Conservation (phyloP, 768 basidiomycete genomes). For the Pleurotus salmoneostramineus region DNA sequence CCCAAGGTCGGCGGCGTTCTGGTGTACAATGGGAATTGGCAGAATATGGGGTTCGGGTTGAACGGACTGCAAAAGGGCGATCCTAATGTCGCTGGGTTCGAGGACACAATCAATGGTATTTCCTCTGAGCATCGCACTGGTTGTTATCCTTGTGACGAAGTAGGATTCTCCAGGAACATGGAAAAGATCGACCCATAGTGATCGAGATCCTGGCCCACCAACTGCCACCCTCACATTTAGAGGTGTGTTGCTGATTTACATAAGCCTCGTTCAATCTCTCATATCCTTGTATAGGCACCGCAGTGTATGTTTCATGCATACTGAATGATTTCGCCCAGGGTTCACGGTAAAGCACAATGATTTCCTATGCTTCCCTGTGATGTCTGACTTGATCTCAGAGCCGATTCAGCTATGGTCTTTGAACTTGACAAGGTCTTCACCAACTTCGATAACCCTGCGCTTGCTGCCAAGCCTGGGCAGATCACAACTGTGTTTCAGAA, state of each 20-base stretch:
- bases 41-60: background rate
- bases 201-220: background rate
- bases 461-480: background rate
- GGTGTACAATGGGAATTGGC: background rate
- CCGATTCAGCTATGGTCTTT: background rate
- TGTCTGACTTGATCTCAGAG: background rate
- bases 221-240: background rate
- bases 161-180: background rate
- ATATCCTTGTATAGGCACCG: background rate
- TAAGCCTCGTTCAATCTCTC: background rate
- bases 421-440: background rate
- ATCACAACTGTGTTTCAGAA: background rate
- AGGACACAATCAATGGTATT: background rate
- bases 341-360: background rate
- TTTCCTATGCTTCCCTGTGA: background rate
- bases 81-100: background rate
- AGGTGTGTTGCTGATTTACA: background rate
- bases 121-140: background rate
- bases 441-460: background rate
- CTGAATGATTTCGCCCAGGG: background rate
- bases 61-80: background rate
- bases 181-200: background rate
- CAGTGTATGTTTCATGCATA: background rate
- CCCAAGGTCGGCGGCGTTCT: background rate
- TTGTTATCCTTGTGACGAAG: background rate